Evolutionary conservation across 306 rosid genomes (phyloP), one percentile per base, ranked within the genome.

Genomic region (Pachyrhizus erosus): DNA sequence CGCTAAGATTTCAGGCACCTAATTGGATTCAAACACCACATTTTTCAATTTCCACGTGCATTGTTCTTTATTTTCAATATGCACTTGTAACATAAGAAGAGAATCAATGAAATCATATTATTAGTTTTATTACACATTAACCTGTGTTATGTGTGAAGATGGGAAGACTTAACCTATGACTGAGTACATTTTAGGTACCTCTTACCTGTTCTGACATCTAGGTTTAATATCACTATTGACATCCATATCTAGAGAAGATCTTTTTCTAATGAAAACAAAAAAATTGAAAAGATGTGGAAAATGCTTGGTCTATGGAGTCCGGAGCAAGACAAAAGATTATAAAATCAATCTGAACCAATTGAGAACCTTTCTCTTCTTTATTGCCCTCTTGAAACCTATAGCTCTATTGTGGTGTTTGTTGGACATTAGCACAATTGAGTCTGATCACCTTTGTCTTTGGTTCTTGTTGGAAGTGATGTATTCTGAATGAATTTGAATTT

Each of bases 371-470:
- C 37, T 70, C 79, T 21, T 67, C 5, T 24, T 39, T 51, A 43
- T 57, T 67, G 37, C 51, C 67, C 31, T 64, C 29, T 54, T 24
- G 26, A 71, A 58, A 58, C 55, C 75, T 40, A 18, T 78, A 39
- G 52, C 42, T 65, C 61, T 52, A 23, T 21, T 43, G 26, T 21
- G 39, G 31, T 33, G 73, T 23, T 60, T 2, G 80, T 27, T 43
- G 80, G 58, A 57, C 73, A 37, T 46, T 21, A 46, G 37, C 58
- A 45, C 60, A 23, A 51, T 57, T 34, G 73, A 66, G 49, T 57
- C 8, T 26, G 73, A 57, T 79, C 24, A 61, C 71, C 75, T 31
- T 60, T 75, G 51, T 57, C 70, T 70, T 72, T 69, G 73, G 64
- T 61, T 23, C 13, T 48, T n/a, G 29, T n/a, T 58, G 49, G n/a